Evolutionary conservation across 352 stramenopile species (phyloP), one percentile per base, ranked within the genome.

Genomic region (Globisporangium acanthophoron): DNA sequence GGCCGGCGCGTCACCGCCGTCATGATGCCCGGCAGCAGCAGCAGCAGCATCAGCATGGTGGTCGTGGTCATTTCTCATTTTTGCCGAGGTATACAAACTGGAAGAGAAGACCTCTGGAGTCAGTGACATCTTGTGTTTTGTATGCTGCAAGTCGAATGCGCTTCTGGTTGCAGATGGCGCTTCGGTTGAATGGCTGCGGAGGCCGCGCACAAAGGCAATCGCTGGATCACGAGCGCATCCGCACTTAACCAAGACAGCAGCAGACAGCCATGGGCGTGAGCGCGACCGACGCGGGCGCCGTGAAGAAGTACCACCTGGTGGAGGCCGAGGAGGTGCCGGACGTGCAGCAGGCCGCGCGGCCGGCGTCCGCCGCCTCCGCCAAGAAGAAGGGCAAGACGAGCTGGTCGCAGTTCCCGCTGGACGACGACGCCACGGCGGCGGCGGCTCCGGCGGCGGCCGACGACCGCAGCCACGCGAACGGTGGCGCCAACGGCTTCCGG

Each of bases 291-390:
- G 49, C 59, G 13, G 29, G 51, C 2, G 52, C 49, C 33, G 59
- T 70, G 49, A 74, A 92, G 71, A 94, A 94, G 73, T 94, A 92
- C 70, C 81, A 70, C 45, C 69, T 94, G 12, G 84, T 94, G 37
- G 84, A 92, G 65, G 84, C 84, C 9, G 84, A 94, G 52, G 84
- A 94, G 58, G 84, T 94, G 44, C 44, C 44, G 49, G 77, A 81
- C 48, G 73, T 67, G 61, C 40, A 40, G 33, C 50, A 29, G 44
- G 21, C 44, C n/a, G 44, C 52, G 39, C 44, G 60, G 15, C 11
- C 54, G 31, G 13, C 44, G n/a, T 41, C 52, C 18, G 59, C 20
- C 20, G 27, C 24, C 49, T 47, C 49, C 37, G 70, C 69, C 52
- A 80, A 87, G 65, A 85, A 86, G 65, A 78, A 85, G 53, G 65